These are phyloP conservation scores for Saturnispora gosingensis DNA, from an alignment of 805 yeast species.

Conservation along the genomic window DNA sequence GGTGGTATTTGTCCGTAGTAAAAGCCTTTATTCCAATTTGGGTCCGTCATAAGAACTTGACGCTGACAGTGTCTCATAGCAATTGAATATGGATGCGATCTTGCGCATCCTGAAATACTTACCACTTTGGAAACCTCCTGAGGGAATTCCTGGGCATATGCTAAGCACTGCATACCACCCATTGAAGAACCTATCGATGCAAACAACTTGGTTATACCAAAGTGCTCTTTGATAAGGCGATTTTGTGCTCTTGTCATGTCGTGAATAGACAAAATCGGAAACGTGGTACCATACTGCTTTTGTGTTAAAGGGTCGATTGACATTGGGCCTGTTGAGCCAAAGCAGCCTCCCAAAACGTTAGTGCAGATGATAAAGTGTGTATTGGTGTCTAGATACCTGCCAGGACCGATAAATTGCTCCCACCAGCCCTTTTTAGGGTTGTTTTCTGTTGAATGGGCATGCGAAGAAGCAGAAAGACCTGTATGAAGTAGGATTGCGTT, in stretches of 20 bases:
- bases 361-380: conserved; percentile 81
- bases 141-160: conserved; percentile 78
- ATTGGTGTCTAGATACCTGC: conserved; percentile 66
- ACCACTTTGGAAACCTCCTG: conserved; percentile 64
- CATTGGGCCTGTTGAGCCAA: conserved; percentile 91
- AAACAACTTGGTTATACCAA: conserved; percentile 54
- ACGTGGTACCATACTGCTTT: conserved; percentile 70
- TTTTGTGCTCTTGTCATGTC: conserved; percentile 92
- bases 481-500: conserved; percentile 81
- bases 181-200: conserved; percentile 87
- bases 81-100: conserved; percentile 89
- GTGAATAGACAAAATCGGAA: conserved; percentile 76
- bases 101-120: conserved; percentile 85
- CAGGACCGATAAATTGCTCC: conserved; percentile 90
- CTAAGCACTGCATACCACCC: conserved; percentile 99
- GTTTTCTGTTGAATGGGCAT: conserved; percentile 70
- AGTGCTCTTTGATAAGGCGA: conserved; percentile 49
- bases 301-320: conserved; percentile 62
- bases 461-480: conserved; percentile 88
- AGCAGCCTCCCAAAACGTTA: conserved; percentile 89
- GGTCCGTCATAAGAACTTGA: conserved; percentile 89
- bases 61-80: conserved; percentile 91
- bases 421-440: conserved; percentile 86
- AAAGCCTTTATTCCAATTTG: conserved; percentile 88
- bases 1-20: conserved; percentile 73